Evolutionary conservation across 495 filamentous ascomycete species (phyloP), one percentile per base, ranked within the genome.

Genomic region (Podospora bellae-mahoneyi): DNA sequence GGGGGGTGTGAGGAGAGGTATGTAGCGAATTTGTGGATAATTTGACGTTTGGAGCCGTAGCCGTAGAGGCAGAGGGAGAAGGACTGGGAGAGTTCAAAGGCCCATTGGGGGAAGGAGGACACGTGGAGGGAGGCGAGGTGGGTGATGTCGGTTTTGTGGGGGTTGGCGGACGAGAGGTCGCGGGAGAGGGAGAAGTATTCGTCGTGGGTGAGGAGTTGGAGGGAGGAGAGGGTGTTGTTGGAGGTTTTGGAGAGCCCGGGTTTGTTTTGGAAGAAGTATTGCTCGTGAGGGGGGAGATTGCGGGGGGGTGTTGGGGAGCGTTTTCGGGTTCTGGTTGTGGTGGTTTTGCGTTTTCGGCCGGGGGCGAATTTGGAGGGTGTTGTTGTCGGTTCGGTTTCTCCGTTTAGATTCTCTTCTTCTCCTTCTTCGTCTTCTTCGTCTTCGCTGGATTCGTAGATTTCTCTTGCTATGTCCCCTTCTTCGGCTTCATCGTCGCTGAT

Each of bases 61-160:
- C 95, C 95, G 75, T 94, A 97, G 3, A 97, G 79, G 72, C 96
- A 95, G 66, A 97, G 84, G 75, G 91, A 96, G 83, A 97, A 98
- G 56, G 89, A 89, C 75, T 97, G 88, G 44, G 87, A 84, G 23
- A 98, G 85, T 79, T 99, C 96, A 72, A 98, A 99, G 18, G 83
- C 78, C 95, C 95, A 99, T 75, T 98, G 95, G 15, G 89, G 84
- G 75, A 97, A 98, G 18, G 90, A 91, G 55, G 89, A 86, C 57
- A 85, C 83, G 75, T 98, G 94, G 26, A 96, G 80, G 20, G 89
- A 84, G 65, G 89, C 82, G 30, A 99, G 83, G 66, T 90, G 89
- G 19, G 86, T 79, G 70, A 90, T 85, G 63, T 93, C 90, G n/a
- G 84, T 78, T 32, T 81, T 80, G 75, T 96, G 95, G 0, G 88